These are phyloP conservation scores for Pleurotus citrinopileatus DNA, from an alignment of 768 basidiomycete species.

Conservation along the genomic window DNA sequence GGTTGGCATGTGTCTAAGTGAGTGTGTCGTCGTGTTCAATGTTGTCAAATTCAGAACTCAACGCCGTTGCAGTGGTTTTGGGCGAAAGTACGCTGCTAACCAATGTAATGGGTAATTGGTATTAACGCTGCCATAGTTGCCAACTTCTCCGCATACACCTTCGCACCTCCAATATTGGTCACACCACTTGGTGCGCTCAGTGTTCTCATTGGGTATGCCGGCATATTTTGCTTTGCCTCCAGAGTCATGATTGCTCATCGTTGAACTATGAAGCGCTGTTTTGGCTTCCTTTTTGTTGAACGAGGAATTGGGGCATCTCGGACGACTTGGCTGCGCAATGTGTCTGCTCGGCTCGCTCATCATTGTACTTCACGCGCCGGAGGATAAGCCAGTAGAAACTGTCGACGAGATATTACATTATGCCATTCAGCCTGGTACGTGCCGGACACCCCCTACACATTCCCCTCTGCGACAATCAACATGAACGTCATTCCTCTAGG, in stretches of 20 bases:
- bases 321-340: slow-evolving; percentile 80
- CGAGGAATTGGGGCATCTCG: slow-evolving; percentile 93
- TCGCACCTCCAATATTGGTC: slow-evolving; percentile 97
- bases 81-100: slow-evolving; percentile 69
- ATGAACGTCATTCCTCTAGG: too few relatives aligned
- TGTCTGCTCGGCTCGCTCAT: slow-evolving; percentile 88
- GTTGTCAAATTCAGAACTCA: neutral
- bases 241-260: slow-evolving; percentile 5
- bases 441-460: neutral
- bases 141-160: slow-evolving; percentile 96
- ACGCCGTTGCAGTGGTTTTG: slow-evolving; percentile 65
- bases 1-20: slow-evolving; percentile 90
- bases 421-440: slow-evolving; percentile 88
- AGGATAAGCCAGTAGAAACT: slow-evolving; percentile 89
- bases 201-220: slow-evolving; percentile 88
- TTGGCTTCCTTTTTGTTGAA: slow-evolving; percentile 91
- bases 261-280: slow-evolving; percentile 60
- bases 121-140: slow-evolving; percentile 47
- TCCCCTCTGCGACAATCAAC: too few relatives aligned
- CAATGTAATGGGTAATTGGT: neutral
- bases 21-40: slow-evolving; percentile 29
- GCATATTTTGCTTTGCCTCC: neutral
- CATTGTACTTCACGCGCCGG: slow-evolving; percentile 95
- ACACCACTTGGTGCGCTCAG: slow-evolving; percentile 96
- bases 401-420: slow-evolving; percentile 92